A percentile compares a stretch with the other conserved stretches of the same genome.
These are phyloP conservation scores for Ambrosiella cleistominuta DNA, from an alignment of 2,329 filamentous ascomycete species.

Conservation along the genomic window DNA sequence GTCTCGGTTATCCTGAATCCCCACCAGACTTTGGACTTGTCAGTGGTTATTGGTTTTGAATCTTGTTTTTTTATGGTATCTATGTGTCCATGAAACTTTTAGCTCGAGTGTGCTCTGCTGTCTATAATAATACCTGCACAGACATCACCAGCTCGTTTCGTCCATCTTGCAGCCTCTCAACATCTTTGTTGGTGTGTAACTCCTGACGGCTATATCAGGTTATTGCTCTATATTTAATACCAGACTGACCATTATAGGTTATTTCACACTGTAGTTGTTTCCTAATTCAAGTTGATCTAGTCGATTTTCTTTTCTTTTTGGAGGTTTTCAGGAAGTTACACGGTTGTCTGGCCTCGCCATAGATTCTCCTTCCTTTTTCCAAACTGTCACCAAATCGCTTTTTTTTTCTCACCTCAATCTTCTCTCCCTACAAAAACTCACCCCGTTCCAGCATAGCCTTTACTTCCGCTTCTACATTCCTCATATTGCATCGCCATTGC, in stretches of 20 bases:
- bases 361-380: neutral
- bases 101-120: too few relatives aligned
- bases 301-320: neutral
- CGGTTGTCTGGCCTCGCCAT: neutral
- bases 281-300: neutral
- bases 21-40: too few relatives aligned
- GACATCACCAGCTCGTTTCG: neutral
- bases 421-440: neutral
- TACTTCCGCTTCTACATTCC: neutral
- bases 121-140: too few relatives aligned
- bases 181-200: neutral
- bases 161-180: neutral
- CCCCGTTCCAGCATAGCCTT: neutral
- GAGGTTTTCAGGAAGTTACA: neutral
- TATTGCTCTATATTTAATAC: neutral
- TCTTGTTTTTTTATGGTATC: too few relatives aligned
- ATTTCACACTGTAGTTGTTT: neutral
- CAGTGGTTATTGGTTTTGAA: too few relatives aligned
- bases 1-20: too few relatives aligned
- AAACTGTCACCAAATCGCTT: neutral
- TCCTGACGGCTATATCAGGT: neutral
- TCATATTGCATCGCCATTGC: neutral
- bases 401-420: neutral
- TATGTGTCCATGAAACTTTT: too few relatives aligned
- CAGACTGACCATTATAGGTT: neutral